Base-by-base conservation (phyloP, 2,329 filamentous ascomycete genomes). In the Aspergillus carbonarius region DNA sequence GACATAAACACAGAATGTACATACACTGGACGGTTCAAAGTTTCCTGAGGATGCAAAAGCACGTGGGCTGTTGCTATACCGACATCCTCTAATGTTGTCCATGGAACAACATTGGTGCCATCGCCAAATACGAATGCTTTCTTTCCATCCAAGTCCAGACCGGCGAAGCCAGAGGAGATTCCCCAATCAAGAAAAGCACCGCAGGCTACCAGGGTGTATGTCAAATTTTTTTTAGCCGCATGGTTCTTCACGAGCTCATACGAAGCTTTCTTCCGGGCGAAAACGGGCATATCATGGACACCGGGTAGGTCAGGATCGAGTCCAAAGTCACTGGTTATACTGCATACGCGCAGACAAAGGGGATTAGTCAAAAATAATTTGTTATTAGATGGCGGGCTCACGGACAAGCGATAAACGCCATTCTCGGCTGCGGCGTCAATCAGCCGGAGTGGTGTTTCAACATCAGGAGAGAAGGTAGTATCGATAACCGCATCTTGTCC, bases 251-350 rank as follows among this genome's bases (percentile, higher is more conserved):
- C 61, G 13, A 61, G 57, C 9, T 58, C 55, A 30, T 65, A 65
- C n/a, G 61, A 55, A 8, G 42, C 59, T 20, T 59, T 54, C 49
- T 65, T 65, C 13, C 61, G 61, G 34, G 37, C 52, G 13, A 65
- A 65, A 7, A 65, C 61, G 9, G 63, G 63, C 50, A 65, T 55
- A 6, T 62, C 55, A 15, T 60, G 57, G 23, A 65, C 37, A 4
- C 57, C 61, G n/a, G 63, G 63, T 6, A 63, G 32, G 18, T 62
- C 61, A 42, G 63, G 63, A 34, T 65, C 63, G 37, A 65, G 57
- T 13, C 63, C 63, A 52, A 60, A 67, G 13, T 59, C 59, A 9
- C 42, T 46, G 13, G 42, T 46, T n/a, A 46, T 46, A 25, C 42
- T 46, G 9, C 5, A 4, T 8, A 13, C 9, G 1, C 1, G 30